Evolutionary conservation across 306 rosid genomes (phyloP), one percentile per base, ranked within the genome.

Genomic region (Sphenostylis stenocarpa): DNA sequence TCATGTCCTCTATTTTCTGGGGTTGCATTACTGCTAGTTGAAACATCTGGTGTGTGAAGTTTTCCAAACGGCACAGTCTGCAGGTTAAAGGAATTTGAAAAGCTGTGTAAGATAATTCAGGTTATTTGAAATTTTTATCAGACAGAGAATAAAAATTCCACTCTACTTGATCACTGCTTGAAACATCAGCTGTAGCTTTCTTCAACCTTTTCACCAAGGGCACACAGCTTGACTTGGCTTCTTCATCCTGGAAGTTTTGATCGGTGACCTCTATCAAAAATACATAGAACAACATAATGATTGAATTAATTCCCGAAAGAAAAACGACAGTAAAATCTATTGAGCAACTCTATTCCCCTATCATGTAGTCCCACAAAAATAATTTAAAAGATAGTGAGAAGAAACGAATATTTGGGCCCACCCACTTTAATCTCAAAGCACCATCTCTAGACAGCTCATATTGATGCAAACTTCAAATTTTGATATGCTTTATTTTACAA

Each of bases 221-320:
- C 63, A 70, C 68, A 80, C 86, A 14, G 79, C 84, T 69, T 68
- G 87, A 77, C 66, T 82, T 78, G 78, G 84, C 85, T 84, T 62
- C 87, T 56, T 86, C 87, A 53, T 86, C 87, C 80, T 62, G 83
- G 84, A 94, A 94, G 86, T 92, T 94, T 88, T 91, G 98, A 83
- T 86, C 96, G 4, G 86, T 84, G 81, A 84, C 85, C 82, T 91
- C 98, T 91, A 80, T 47, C 6, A 61, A 70, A 55, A 80, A 21
- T 73, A 77, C 45, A 60, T 58, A 53, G 45, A 55, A 34, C 63
- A 48, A 24, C 33, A 23, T 69, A 61, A 38, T 51, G 48, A 70
- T 41, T 61, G 47, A 43, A 60, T 66, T 43, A 16, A 68, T 14
- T 20, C 15, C 21, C 36, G 3, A 2, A 19, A 60, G 58, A 21